These are phyloP conservation scores for Solanum tacnaense DNA, from an alignment of 257 asterid genomes.

Conservation along the genomic window DNA sequence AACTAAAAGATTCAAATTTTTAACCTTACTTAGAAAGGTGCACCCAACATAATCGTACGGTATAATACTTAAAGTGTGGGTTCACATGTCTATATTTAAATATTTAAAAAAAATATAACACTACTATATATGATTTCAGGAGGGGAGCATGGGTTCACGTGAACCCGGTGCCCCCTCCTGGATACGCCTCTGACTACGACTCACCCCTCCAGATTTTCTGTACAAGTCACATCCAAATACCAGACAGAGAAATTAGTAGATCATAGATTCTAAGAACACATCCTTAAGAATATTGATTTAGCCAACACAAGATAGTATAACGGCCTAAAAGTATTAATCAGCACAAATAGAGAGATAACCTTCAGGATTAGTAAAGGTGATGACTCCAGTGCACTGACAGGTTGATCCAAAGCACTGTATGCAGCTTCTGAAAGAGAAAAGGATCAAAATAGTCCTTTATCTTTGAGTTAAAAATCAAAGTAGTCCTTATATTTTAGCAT, in stretches of 20 bases:
- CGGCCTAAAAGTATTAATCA: neutral
- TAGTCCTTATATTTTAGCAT: no score
- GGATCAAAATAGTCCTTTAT: no score
- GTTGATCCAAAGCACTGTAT: constrained; percentile 95
- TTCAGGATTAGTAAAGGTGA: constrained; percentile 72
- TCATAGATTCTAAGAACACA: neutral
- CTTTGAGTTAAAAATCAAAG: no score
- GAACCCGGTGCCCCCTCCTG: no score
- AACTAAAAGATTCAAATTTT: no score
- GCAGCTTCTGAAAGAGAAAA: constrained; percentile 41
- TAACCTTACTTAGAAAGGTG: no score
- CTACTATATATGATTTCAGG: no score
- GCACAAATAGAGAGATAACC: constrained; percentile 33
- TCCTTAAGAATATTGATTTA: neutral
- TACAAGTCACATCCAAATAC: constrained; percentile 2
- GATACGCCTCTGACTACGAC: constrained; percentile 2
- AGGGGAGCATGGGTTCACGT: no score
- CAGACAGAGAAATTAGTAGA: neutral
- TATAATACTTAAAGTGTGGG: no score
- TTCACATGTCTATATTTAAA: no score
- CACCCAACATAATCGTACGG: no score
- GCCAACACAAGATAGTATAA: neutral
- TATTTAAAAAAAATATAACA: no score
- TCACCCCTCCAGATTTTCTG: constrained; percentile 77
- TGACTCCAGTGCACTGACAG: constrained; percentile 74